Evolutionary conservation across 257 asterid species (phyloP).

Genomic region (Echites panduratus): DNA sequence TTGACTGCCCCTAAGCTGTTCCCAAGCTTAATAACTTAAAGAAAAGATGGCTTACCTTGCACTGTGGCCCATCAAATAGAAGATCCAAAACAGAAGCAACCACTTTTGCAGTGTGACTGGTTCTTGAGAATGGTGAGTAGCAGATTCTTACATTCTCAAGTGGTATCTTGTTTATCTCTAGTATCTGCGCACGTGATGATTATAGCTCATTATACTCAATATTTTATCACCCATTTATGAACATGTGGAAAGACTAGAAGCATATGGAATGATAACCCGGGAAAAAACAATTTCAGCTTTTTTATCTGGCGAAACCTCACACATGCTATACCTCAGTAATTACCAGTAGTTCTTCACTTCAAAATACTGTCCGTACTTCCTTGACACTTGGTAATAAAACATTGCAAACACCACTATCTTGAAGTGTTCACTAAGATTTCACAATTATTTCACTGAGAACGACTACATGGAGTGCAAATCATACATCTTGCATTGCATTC

Average conservation of each 20-base stretch:
- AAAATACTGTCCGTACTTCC: neutral
- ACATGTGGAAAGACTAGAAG: neutral
- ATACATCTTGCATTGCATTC: neutral
- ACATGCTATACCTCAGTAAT: neutral
- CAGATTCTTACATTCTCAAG: conserved; percentile 72
- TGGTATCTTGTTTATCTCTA: conserved; percentile 40
- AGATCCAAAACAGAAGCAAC: conserved; percentile 66
- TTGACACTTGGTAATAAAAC: neutral
- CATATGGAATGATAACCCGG: neutral
- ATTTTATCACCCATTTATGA: neutral
- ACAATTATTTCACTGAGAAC: neutral
- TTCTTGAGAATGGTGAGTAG: conserved; percentile 93
- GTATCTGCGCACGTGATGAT: conserved; percentile 35
- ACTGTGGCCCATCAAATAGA: conserved; percentile 74
- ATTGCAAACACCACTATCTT: neutral
- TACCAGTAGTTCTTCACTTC: neutral
- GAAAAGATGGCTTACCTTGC: conserved; percentile 42
- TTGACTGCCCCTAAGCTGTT: conserved; percentile 3
- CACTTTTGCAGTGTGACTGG: conserved; percentile 71
- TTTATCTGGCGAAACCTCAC: neutral
- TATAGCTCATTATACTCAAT: neutral
- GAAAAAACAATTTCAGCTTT: conserved; percentile 10
- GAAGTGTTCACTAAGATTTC: neutral
- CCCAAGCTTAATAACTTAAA: conserved; percentile 3
- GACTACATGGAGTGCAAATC: neutral